A percentile compares a stretch with the other conserved stretches of the same genome.
Evolutionary conservation across 2,329 filamentous ascomycete genomes (phyloP).

Genomic region (Aspergillus sp.): DNA sequence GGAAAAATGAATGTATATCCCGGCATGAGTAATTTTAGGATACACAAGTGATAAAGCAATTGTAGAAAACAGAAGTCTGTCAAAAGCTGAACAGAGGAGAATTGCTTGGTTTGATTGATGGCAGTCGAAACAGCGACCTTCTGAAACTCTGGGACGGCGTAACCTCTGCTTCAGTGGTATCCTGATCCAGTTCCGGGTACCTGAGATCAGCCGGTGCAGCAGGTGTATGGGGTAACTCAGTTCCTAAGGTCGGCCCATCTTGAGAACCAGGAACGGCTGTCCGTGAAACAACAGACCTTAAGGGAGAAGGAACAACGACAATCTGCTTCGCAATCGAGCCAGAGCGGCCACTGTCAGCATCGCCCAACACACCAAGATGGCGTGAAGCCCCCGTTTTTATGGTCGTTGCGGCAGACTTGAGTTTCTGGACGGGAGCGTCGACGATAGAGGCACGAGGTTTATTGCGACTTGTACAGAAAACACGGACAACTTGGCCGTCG

Average conservation of each 20-base stretch:
- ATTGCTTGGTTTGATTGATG: conserved; percentile 15
- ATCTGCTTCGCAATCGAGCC: conserved; percentile 14
- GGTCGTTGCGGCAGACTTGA: background rate
- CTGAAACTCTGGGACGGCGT: background rate
- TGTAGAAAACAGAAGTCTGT: background rate
- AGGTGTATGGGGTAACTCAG: background rate
- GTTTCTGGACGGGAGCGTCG: background rate
- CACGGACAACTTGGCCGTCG: conserved; percentile 14
- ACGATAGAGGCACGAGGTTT: conserved; percentile 2
- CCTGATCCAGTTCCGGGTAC: background rate
- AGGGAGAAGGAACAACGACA: conserved; percentile 17
- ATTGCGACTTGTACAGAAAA: conserved; percentile 12
- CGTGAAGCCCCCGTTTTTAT: background rate
- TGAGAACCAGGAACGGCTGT: conserved; percentile 7
- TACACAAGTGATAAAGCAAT: background rate
- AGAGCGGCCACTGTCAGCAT: conserved; percentile 6
- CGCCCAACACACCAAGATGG: background rate
- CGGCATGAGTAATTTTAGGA: background rate
- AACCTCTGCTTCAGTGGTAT: background rate
- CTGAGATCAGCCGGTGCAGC: background rate
- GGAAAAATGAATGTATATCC: background rate
- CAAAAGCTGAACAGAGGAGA: conserved; percentile 18
- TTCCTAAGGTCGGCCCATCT: background rate
- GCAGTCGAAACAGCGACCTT: conserved; percentile 12
- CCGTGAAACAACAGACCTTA: conserved; percentile 10